A percentile compares a stretch with the other conserved stretches of the same genome.
Conservation (phyloP, 371 early-diverging fungal species). For the Zopfochytrium polystomum region DNA sequence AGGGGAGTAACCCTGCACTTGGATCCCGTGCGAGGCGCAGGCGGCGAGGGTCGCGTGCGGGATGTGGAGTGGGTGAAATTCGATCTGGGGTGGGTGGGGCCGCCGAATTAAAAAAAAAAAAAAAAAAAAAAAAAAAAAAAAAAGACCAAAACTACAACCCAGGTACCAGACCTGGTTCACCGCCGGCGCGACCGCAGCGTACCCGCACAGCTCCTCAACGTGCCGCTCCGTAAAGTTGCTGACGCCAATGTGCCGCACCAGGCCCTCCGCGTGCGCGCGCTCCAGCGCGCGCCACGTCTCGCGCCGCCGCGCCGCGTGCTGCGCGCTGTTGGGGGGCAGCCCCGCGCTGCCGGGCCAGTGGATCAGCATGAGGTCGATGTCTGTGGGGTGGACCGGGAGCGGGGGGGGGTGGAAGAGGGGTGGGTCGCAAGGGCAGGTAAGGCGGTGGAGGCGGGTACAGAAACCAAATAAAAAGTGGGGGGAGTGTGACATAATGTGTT, state of each 20-base stretch:
- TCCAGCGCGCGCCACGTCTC: slow-evolving; percentile 75
- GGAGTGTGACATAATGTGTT: too few relatives aligned
- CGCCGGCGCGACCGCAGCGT: slow-evolving; percentile 37
- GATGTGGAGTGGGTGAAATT: slow-evolving; percentile 65
- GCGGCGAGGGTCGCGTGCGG: slow-evolving; percentile 51
- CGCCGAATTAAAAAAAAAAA: slow-evolving; percentile 29
- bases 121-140: too few relatives aligned
- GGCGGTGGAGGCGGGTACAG: too few relatives aligned
- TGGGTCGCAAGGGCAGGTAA: too few relatives aligned
- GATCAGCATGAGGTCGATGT: slow-evolving; percentile 82
- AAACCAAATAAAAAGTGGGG: too few relatives aligned
- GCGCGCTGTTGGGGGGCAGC: slow-evolving; percentile 41
- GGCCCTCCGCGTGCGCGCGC: slow-evolving; percentile 50
- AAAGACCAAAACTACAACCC: neutral
- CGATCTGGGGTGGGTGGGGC: slow-evolving; percentile 57
- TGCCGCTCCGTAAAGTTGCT: slow-evolving; percentile 73
- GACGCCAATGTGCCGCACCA: slow-evolving; percentile 73
- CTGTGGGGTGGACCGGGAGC: too few relatives aligned
- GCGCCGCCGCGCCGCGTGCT: slow-evolving; percentile 42
- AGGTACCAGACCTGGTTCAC: slow-evolving; percentile 54
- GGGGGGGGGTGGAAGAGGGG: too few relatives aligned
- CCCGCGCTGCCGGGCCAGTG: slow-evolving; percentile 84
- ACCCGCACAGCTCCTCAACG: slow-evolving; percentile 51
- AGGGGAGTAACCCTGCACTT: slow-evolving; percentile 84
- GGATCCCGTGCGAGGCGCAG: slow-evolving; percentile 60